A percentile compares a stretch with the other conserved stretches of the same genome.
phyloP scores from a whole-genome alignment of 192 early-diverging fungal species.

The Pilaira anomala region DNA sequence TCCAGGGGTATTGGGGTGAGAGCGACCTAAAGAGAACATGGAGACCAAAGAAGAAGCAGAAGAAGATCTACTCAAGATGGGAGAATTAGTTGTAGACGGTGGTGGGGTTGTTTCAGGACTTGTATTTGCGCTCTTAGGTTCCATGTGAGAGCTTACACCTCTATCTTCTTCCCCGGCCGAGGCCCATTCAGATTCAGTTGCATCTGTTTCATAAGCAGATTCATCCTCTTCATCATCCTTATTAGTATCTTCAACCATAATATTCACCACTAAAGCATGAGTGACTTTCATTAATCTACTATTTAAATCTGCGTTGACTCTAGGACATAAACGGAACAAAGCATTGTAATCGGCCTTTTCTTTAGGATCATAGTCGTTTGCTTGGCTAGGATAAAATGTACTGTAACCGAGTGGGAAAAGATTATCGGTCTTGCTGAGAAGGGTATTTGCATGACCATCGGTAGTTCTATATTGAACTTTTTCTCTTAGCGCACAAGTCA shows the following conservation, averaged over 20 bases:
- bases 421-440: slow-evolving; percentile 23
- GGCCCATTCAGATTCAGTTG: slow-evolving; percentile 12
- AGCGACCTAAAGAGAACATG: slow-evolving; percentile 11
- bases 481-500: slow-evolving; percentile 39
- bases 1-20: not conserved
- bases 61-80: slow-evolving; percentile 23
- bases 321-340: slow-evolving; percentile 29
- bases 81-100: slow-evolving; percentile 7
- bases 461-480: slow-evolving; percentile 35
- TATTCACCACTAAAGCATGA: slow-evolving; percentile 30
- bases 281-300: slow-evolving; percentile 27
- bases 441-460: slow-evolving; percentile 15
- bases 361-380: slow-evolving; percentile 20
- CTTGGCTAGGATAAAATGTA: slow-evolving; percentile 23
- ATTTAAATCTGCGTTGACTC: slow-evolving; percentile 33
- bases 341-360: slow-evolving; percentile 31
- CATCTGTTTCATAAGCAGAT: slow-evolving; percentile 8
- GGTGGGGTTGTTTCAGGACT: slow-evolving; percentile 9
- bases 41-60: slow-evolving; percentile 25
- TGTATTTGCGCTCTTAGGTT: not conserved
- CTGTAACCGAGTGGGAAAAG: slow-evolving; percentile 36
- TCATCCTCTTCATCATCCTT: not conserved
- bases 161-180: slow-evolving; percentile 6
- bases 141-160: not conserved
- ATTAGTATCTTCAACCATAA: slow-evolving; percentile 18